phyloP scores from a whole-genome alignment of 2,329 filamentous ascomycete species.

The Alternaria tenuissima region DNA sequence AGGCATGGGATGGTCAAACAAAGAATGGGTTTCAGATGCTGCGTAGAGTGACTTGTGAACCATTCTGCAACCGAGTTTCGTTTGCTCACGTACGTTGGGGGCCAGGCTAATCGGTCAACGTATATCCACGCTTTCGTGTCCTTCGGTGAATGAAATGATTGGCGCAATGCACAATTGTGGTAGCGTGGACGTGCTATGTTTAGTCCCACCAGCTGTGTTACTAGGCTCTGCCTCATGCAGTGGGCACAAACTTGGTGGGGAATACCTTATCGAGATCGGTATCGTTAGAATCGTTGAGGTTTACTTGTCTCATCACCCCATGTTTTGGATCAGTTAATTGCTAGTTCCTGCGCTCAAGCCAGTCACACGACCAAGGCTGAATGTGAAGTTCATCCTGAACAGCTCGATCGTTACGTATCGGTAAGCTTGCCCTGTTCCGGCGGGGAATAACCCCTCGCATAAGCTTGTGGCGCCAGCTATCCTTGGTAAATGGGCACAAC shows the following conservation, averaged over 20 bases:
- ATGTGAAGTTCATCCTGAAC: not conserved
- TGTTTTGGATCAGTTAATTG: not conserved
- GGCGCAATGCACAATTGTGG: not conserved
- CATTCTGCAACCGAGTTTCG: not conserved
- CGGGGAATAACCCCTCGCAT: not conserved
- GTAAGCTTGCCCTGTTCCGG: not conserved
- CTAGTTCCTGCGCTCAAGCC: not conserved
- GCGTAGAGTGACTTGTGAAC: not conserved
- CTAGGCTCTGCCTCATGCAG: not conserved
- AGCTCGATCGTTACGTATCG: not conserved
- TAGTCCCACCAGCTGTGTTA: not conserved
- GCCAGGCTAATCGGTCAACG: not conserved
- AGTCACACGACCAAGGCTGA: not conserved
- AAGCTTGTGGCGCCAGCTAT: slow-evolving; percentile 15
- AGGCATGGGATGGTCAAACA: not conserved
- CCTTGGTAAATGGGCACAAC: not conserved
- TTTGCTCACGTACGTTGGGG: not conserved
- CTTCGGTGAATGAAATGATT: not conserved
- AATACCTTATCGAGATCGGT: not conserved
- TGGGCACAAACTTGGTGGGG: not conserved
- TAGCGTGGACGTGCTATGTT: not conserved
- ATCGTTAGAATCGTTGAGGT: not conserved
- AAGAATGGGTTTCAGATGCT: not conserved
- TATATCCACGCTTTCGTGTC: not conserved
- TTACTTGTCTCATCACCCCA: not conserved